phyloP scores from a whole-genome alignment of 2,329 filamentous ascomycete genomes.

The Alternaria brassicae region DNA sequence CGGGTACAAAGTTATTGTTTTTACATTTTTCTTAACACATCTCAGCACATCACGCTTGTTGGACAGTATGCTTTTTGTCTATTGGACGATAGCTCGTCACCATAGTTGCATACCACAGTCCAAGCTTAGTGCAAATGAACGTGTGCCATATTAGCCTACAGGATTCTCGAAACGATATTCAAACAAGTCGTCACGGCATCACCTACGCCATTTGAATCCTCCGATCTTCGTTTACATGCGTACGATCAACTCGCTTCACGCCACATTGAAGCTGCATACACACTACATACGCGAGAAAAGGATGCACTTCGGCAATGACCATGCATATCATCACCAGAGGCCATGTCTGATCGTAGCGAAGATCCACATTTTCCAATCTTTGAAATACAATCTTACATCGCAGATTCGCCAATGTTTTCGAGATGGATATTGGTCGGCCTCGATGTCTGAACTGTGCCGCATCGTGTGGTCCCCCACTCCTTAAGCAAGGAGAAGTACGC shows the following conservation, averaged over 20 bases:
- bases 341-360: neutral
- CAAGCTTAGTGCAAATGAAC: neutral
- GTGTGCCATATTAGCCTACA: neutral
- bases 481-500: constrained; percentile 6
- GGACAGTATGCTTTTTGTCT: neutral
- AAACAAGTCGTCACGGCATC: neutral
- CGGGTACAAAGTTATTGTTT: neutral
- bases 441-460: constrained; percentile 6
- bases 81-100: neutral
- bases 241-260: neutral
- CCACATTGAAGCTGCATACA: neutral
- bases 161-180: neutral
- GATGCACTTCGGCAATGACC: neutral
- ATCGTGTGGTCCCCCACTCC: neutral
- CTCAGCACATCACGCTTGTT: neutral
- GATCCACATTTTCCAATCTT: neutral
- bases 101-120: neutral
- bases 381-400: neutral
- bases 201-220: neutral
- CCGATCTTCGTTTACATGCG: neutral
- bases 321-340: neutral
- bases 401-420: neutral
- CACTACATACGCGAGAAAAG: neutral
- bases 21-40: neutral
- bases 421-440: neutral